Evolutionary conservation across 2,329 filamentous ascomycete species (phyloP).

Genomic region (Lojkania enalia): DNA sequence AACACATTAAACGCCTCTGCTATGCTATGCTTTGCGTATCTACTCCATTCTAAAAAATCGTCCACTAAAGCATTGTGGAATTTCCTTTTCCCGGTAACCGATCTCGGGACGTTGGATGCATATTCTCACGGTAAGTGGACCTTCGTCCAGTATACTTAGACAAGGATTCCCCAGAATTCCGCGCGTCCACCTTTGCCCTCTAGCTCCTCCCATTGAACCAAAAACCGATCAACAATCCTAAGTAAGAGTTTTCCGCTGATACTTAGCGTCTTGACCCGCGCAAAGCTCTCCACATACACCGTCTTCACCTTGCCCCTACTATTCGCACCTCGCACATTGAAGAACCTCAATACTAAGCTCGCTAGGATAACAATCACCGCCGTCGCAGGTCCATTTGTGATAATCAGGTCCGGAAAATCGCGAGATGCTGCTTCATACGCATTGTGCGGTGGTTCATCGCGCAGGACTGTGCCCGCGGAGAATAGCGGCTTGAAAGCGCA

Average conservation of each 20-base stretch:
- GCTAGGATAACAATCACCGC: conserved; percentile 74
- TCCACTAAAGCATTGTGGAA: not conserved
- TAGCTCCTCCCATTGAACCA: conserved; percentile 79
- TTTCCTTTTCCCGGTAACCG: not conserved
- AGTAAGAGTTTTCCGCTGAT: conserved; percentile 79
- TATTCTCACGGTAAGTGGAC: no score
- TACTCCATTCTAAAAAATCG: no score
- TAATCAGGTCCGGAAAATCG: conserved; percentile 71
- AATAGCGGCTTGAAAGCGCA: conserved; percentile 63
- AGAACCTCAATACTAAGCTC: conserved; percentile 59
- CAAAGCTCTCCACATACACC: conserved; percentile 92
- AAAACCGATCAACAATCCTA: conserved; percentile 71
- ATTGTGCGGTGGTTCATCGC: conserved; percentile 10
- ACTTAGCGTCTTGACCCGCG: conserved; percentile 79
- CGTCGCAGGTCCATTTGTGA: conserved; percentile 88
- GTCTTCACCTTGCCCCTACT: conserved; percentile 64
- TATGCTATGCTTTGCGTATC: not conserved
- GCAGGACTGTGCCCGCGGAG: conserved; percentile 27
- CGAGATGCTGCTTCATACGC: conserved; percentile 19
- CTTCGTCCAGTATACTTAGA: no score
- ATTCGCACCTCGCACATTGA: conserved; percentile 44
- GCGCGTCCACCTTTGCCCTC: conserved; percentile 48
- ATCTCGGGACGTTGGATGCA: no score
- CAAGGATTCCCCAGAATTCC: conserved; percentile 51
- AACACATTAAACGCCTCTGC: not conserved